phyloP scores from a whole-genome alignment of 805 yeast species.

The Saccharomycopsis selenospora region DNA sequence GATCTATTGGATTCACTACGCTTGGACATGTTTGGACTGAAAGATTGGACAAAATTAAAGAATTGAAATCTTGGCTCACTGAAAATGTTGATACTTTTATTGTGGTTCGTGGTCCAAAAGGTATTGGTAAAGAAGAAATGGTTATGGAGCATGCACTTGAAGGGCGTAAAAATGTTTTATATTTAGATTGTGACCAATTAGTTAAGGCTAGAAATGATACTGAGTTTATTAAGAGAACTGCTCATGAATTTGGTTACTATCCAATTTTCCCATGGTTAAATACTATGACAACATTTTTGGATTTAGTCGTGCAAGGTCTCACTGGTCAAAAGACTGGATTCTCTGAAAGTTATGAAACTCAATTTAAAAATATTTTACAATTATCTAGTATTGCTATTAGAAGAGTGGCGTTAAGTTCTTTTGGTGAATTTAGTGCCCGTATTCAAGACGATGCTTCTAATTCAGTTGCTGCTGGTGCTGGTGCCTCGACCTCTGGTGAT shows the following conservation, averaged over 20 bases:
- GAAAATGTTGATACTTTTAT: conserved; percentile 91
- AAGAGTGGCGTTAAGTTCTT: conserved; percentile 46
- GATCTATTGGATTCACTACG: conserved; percentile 2
- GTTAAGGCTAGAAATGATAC: conserved; percentile 70
- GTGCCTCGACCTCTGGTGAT: too few relatives aligned
- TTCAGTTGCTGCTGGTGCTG: conserved; percentile 25
- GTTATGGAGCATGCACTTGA: conserved; percentile 61
- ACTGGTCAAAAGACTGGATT: conserved; percentile 93
- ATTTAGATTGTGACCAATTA: conserved; percentile 73
- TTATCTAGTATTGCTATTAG: conserved; percentile 69
- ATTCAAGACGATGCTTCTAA: conserved; percentile 4
- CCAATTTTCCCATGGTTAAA: conserved; percentile 94
- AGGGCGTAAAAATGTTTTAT: conserved; percentile 53
- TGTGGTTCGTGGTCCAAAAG: conserved; percentile 86
- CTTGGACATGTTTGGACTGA: conserved; percentile 56
- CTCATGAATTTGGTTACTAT: conserved; percentile 78
- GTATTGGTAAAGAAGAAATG: conserved; percentile 84
- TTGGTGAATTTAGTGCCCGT: conserved; percentile 27
- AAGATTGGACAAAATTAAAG: conserved; percentile 57
- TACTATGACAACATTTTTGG: conserved; percentile 68
- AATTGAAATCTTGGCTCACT: conserved; percentile 67
- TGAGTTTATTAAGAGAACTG: conserved; percentile 56
- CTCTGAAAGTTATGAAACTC: conserved; percentile 74
- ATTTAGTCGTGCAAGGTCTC: conserved; percentile 78
- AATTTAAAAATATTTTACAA: conserved; percentile 71